phyloP scores from a whole-genome alignment of 768 basidiomycete species.

The Podaxis rugospora region DNA sequence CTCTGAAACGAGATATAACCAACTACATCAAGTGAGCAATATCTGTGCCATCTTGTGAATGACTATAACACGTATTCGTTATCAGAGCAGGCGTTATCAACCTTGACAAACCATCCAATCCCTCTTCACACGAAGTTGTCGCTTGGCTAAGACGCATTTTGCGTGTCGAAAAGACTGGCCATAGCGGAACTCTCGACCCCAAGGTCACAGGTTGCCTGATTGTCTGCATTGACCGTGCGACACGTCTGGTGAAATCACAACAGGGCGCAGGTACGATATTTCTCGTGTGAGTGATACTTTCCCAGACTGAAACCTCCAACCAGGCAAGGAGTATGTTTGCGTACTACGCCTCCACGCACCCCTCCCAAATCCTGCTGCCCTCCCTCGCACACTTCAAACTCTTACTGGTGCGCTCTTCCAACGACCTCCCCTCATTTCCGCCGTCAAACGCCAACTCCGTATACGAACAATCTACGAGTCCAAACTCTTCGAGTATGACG shows the following conservation, averaged over 20 bases:
- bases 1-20: constrained; percentile 89
- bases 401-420: constrained; percentile 98
- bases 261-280: constrained; percentile 82
- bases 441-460: constrained; percentile 96
- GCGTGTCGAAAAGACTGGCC: constrained; percentile 96
- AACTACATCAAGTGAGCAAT: constrained; percentile 82
- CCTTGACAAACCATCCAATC: constrained; percentile 96
- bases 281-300: background rate
- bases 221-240: constrained; percentile 98
- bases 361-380: constrained; percentile 75
- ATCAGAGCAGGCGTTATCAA: constrained; percentile 97
- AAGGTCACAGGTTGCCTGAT: constrained; percentile 99
- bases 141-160: constrained; percentile 98
- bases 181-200: constrained; percentile 97
- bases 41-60: background rate
- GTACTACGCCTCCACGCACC: constrained; percentile 88
- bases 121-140: constrained; percentile 98
- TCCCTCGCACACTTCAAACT: constrained; percentile 93
- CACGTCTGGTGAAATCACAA: constrained; percentile 95
- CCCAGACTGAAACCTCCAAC: constrained; percentile 2
- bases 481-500: constrained; percentile 94
- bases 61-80: constrained; percentile 5
- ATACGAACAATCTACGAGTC: constrained; percentile 97
- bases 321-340: constrained; percentile 97
- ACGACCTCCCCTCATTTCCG: constrained; percentile 97